Evolutionary conservation across 352 stramenopile genomes (phyloP).

Genomic region (Globisporangium rhizosaccharum): DNA sequence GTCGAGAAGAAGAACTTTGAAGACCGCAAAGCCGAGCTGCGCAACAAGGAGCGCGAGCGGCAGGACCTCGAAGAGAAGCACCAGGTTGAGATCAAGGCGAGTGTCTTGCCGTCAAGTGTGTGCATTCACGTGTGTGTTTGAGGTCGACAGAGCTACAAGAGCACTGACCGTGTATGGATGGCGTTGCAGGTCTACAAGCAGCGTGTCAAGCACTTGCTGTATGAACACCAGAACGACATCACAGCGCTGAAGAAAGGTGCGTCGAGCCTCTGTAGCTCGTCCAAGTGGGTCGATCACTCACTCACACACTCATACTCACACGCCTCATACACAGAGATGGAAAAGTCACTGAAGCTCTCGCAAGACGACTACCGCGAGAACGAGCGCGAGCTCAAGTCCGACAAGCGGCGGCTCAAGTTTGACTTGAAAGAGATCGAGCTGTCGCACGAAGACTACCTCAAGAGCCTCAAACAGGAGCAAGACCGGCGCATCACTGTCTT

Average conservation of each 20-base stretch:
- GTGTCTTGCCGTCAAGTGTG: background rate
- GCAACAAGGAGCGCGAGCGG: constrained; percentile 93
- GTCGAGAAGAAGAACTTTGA: constrained; percentile 96
- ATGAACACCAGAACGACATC: constrained; percentile 93
- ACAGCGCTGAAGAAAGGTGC: constrained; percentile 84
- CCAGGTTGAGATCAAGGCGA: constrained; percentile 92
- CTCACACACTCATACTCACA: background rate
- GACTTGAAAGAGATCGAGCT: constrained; percentile 91
- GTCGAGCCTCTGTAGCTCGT: background rate
- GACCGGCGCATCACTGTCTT: constrained; percentile 89
- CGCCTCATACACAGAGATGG: constrained; percentile 39
- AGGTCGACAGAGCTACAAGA: background rate
- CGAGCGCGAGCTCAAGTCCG: constrained; percentile 86
- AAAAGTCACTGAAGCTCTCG: constrained; percentile 85
- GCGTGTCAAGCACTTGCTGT: constrained; percentile 93
- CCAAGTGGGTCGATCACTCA: background rate
- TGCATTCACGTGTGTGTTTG: background rate
- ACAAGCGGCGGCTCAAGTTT: constrained; percentile 86
- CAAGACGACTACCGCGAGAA: constrained; percentile 88
- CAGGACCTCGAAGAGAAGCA: constrained; percentile 95
- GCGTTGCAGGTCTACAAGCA: constrained; percentile 90
- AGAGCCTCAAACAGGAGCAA: constrained; percentile 90
- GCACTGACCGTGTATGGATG: background rate
- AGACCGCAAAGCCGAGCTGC: constrained; percentile 87
- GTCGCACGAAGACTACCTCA: constrained; percentile 90